Evolutionary conservation across 2,329 filamentous ascomycete genomes (phyloP), one percentile per base, ranked within the genome.

Genomic region (Teratosphaeria gauchensis): DNA sequence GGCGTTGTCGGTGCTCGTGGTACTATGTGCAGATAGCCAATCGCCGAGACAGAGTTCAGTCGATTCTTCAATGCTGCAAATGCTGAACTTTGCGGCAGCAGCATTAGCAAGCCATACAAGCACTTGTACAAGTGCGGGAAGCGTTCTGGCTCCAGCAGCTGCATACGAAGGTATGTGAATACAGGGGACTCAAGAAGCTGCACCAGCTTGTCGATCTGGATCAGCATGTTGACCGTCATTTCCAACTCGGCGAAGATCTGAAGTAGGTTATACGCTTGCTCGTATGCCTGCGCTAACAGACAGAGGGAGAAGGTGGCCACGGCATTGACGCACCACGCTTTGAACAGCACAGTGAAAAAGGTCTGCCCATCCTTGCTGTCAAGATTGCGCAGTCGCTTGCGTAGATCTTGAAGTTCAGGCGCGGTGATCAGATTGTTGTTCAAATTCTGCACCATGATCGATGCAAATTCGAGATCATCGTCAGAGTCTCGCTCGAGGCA

Each of bases 361-460:
- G 88, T 88, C 77, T 99, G 94, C 0, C 92, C 94, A 64, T 99
- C 95, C 76, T 86, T 92, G 9, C 87, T 90, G 72, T 99, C 94
- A 1, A 96, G 78, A 66, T 96, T 99, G 35, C 94, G 83, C 55
- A 99, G 77, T 51, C 94, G 81, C 73, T 96, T 96, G 53, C 94
- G 85, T 62, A 99, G 80, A 66, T 97, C 95, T 1, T 90, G 85
- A 32, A 99, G 79, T 73, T 99, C 92, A 0, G 95, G 94, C 0
- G 95, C 94, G 1, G 95, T 99, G 64, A 99, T 96, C 57, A 99
- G 85, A 68, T 99, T 99, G 74, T 99, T 99, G 77, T 99, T 99
- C 56, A 99, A 80, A 68, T 97, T 97, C 73, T 99, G 94, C 32
- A 99, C 91, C 94, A 99, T 99, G 67, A 99, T 97, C 71, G 92